Evolutionary conservation across 2,329 filamentous ascomycete genomes (phyloP).

Genomic region (Stemphylium lycopersici): DNA sequence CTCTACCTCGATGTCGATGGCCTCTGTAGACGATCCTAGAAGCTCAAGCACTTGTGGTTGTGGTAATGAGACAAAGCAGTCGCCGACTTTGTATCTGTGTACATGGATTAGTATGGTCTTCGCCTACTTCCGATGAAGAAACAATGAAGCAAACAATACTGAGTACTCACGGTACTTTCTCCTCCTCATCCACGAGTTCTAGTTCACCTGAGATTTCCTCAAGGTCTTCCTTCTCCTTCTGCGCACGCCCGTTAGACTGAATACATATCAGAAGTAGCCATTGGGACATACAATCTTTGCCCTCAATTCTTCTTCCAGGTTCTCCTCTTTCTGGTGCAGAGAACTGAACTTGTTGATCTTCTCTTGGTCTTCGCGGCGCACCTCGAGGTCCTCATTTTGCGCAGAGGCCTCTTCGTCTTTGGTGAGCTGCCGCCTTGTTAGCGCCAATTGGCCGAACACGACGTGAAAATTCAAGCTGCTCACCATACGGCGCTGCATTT

Average conservation of each 20-base stretch:
- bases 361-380: slow-evolving; percentile 95
- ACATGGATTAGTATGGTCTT: not conserved
- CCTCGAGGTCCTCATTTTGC: slow-evolving; percentile 82
- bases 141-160: not conserved
- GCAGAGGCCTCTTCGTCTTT: slow-evolving; percentile 85
- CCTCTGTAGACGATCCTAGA: slow-evolving; percentile 72
- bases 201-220: slow-evolving; percentile 91
- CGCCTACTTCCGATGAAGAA: not conserved
- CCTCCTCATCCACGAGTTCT: slow-evolving; percentile 94
- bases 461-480: slow-evolving; percentile 18
- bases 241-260: slow-evolving; percentile 3
- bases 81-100: slow-evolving; percentile 89
- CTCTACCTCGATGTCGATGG: slow-evolving; percentile 77
- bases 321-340: slow-evolving; percentile 83
- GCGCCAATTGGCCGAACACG: slow-evolving; percentile 9
- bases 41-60: slow-evolving; percentile 86
- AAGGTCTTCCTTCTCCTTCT: slow-evolving; percentile 99
- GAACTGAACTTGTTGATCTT: slow-evolving; percentile 98
- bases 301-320: slow-evolving; percentile 80
- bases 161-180: slow-evolving; percentile 78
- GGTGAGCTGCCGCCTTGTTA: slow-evolving; percentile 70
- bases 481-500: slow-evolving; percentile 56
- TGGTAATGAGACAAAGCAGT: slow-evolving; percentile 88
- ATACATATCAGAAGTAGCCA: not conserved
- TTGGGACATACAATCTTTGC: slow-evolving; percentile 69